Conservation (phyloP, 1,284 basidiomycete species). For the Boletus sp. region DNA sequence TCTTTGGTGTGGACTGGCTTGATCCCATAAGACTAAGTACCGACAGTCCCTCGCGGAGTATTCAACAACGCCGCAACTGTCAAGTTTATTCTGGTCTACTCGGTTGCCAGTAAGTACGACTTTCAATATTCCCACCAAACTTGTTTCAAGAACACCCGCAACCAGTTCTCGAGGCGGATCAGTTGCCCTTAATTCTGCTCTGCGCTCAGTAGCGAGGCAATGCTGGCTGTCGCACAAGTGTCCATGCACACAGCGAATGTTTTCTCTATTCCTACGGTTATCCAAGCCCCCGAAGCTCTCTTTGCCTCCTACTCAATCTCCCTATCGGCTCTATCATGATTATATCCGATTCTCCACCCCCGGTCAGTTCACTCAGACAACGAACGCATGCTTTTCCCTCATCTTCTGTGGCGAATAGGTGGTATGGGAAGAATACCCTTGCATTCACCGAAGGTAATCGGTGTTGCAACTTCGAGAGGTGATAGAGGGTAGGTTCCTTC, state of each 20-base stretch:
- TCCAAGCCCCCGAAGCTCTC: constrained; percentile 18
- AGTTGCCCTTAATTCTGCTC: constrained; percentile 7
- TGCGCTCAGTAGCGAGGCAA: constrained; percentile 22
- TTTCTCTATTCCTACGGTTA: constrained; percentile 20
- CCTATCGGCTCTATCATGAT: constrained; percentile 52
- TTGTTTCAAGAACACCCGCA: constrained; percentile 2
- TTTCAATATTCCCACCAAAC: constrained; percentile 21
- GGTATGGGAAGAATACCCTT: constrained; percentile 51
- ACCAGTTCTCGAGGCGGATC: constrained; percentile 13
- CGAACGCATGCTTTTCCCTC: neutral
- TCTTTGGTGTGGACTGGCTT: constrained; percentile 79
- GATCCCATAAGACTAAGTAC: constrained; percentile 52
- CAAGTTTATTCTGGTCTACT: neutral
- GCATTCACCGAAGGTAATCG: constrained; percentile 59
- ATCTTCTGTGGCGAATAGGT: constrained; percentile 30
- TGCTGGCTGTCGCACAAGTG: constrained; percentile 25
- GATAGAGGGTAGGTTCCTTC: constrained; percentile 53
- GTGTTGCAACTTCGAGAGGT: constrained; percentile 72
- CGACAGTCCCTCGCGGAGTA: neutral
- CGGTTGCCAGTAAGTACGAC: too few relatives aligned
- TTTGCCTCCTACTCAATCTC: constrained; percentile 2
- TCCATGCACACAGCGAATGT: constrained; percentile 31
- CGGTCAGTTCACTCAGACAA: constrained; percentile 37
- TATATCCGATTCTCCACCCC: constrained; percentile 60
- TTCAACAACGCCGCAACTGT: neutral